Evolutionary conservation across 2,329 filamentous ascomycete species (phyloP).

Genomic region (Xylaria polymorpha): DNA sequence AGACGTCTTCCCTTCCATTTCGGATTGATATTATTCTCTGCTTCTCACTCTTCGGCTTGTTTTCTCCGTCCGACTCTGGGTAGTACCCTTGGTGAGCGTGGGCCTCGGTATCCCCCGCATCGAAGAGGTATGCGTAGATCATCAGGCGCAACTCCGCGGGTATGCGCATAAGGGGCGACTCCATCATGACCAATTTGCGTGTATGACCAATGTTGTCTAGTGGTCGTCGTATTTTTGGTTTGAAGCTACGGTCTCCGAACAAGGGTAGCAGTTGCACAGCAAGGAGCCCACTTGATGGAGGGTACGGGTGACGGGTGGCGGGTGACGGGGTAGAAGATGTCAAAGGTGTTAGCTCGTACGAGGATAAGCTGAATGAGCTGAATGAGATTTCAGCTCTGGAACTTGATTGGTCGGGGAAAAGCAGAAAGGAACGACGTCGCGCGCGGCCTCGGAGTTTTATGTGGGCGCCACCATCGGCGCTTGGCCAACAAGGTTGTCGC

Average conservation of each 20-base stretch:
- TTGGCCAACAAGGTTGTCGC: conserved; percentile 11
- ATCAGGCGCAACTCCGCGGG: conserved; percentile 58
- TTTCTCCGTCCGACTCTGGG: not conserved
- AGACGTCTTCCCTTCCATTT: conserved; percentile 46
- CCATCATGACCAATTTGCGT: conserved; percentile 15
- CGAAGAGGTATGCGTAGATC: conserved; percentile 59
- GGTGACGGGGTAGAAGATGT: not conserved
- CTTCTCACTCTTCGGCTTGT: not conserved
- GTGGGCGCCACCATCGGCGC: not conserved
- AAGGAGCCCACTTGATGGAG: not conserved
- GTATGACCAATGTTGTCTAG: not conserved
- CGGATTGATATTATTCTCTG: conserved; percentile 54
- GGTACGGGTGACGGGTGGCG: not conserved
- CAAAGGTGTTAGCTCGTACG: not conserved
- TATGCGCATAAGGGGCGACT: conserved; percentile 50
- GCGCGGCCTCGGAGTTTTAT: not conserved
- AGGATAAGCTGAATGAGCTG: not conserved
- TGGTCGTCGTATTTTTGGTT: not conserved
- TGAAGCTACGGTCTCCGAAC: not conserved
- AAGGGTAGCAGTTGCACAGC: not conserved
- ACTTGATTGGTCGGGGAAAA: not conserved
- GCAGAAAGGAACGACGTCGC: not conserved
- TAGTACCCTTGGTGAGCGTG: conserved; percentile 45
- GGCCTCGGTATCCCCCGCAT: conserved; percentile 44
- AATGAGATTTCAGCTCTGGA: not conserved